Conservation (phyloP, 768 basidiomycete genomes). For the Daedalea quercina region DNA sequence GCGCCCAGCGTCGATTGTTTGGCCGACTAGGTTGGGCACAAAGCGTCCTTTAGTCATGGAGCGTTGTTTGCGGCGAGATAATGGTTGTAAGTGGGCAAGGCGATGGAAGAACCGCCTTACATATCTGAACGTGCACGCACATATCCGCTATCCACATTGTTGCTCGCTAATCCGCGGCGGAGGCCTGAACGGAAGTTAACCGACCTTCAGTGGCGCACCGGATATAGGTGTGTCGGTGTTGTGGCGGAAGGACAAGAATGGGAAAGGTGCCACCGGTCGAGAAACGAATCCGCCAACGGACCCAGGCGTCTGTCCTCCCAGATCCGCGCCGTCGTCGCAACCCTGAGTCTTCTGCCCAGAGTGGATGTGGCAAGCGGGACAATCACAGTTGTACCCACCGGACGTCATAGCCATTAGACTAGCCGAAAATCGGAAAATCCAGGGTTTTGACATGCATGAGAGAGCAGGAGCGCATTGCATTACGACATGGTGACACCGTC, state of each 20-base stretch:
- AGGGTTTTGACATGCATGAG: too few relatives aligned
- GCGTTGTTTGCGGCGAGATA: background rate
- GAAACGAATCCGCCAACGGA: background rate
- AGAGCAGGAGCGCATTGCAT: too few relatives aligned
- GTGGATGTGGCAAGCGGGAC: too few relatives aligned
- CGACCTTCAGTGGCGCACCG: background rate
- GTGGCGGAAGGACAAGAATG: background rate
- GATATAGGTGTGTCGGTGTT: background rate
- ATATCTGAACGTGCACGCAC: background rate
- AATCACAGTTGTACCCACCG: too few relatives aligned
- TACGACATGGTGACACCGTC: background rate
- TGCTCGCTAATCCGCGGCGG: too few relatives aligned
- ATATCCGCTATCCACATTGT: too few relatives aligned
- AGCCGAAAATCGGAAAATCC: too few relatives aligned
- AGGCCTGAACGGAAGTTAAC: too few relatives aligned
- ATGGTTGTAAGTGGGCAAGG: background rate
- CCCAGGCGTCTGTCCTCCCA: background rate
- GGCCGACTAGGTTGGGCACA: slow-evolving; percentile 17
- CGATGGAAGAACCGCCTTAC: background rate
- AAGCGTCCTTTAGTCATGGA: background rate
- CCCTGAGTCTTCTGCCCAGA: background rate
- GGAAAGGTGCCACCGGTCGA: background rate
- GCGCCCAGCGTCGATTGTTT: slow-evolving; percentile 18
- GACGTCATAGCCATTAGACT: too few relatives aligned
- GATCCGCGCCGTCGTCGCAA: background rate